Percentiles rank a stretch among this genome's conserved stretches.
phyloP scores from a whole-genome alignment of 2,329 filamentous ascomycete genomes.

The Lasiodiplodia sp. region DNA sequence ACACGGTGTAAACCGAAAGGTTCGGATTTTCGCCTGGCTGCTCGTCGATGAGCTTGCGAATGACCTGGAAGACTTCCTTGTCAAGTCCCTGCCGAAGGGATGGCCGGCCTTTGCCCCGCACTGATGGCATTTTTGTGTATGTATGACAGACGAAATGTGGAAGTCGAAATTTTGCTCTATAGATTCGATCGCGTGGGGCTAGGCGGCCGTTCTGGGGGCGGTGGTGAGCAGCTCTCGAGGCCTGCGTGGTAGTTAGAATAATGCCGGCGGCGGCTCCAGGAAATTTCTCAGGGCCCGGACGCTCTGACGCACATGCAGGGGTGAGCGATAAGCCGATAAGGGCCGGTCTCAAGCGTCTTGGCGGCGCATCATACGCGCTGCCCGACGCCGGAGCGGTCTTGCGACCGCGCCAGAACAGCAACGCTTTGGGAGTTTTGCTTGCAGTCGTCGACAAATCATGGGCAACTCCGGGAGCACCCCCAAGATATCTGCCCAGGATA shows the following conservation, averaged over 20 bases:
- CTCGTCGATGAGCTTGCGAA: slow-evolving; percentile 77
- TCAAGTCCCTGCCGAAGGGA: slow-evolving; percentile 51
- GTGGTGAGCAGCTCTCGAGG: neutral
- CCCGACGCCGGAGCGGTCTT: slow-evolving; percentile 7
- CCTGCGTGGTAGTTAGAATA: neutral
- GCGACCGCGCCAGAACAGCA: slow-evolving; percentile 27
- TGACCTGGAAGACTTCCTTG: slow-evolving; percentile 73
- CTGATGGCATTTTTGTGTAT: slow-evolving; percentile 7
- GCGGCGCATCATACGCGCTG: slow-evolving; percentile 20
- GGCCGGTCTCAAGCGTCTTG: slow-evolving; percentile 18
- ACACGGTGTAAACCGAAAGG: slow-evolving; percentile 69
- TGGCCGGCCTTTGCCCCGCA: slow-evolving; percentile 33
- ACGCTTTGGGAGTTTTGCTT: neutral
- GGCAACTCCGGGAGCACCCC: slow-evolving; percentile 69
- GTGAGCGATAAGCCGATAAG: slow-evolving; percentile 4
- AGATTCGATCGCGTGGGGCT: neutral
- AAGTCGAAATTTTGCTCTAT: neutral
- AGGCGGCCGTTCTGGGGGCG: no score
- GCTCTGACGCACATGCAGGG: slow-evolving; percentile 15
- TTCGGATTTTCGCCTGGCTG: slow-evolving; percentile 56
- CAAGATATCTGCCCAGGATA: slow-evolving; percentile 82
- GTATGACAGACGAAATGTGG: neutral
- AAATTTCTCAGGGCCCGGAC: slow-evolving; percentile 6
- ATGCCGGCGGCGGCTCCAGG: neutral
- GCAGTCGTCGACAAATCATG: slow-evolving; percentile 55